phyloP scores from a whole-genome alignment of 2,329 filamentous ascomycete species.

The Penicillium sp. region DNA sequence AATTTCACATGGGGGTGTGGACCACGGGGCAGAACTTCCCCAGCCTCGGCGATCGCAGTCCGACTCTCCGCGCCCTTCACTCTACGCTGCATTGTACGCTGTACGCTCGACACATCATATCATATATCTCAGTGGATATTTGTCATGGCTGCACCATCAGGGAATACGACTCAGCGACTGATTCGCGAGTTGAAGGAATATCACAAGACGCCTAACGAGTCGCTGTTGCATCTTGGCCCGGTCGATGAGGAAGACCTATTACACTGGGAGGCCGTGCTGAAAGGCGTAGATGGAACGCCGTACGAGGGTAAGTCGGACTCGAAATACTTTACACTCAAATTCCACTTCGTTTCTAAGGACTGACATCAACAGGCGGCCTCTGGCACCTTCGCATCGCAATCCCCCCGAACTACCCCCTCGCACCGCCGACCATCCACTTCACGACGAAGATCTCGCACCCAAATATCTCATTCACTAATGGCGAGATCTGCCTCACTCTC shows the following conservation, averaged over 20 bases:
- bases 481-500: constrained; percentile 93
- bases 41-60: constrained; percentile 24
- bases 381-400: constrained; percentile 82
- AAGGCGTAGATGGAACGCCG: constrained; percentile 59
- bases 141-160: constrained; percentile 23
- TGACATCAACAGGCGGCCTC: constrained; percentile 60
- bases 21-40: constrained; percentile 15
- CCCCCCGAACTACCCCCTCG: constrained; percentile 75
- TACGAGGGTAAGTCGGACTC: constrained; percentile 55
- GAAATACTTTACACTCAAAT: not conserved
- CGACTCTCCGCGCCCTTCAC: not conserved
- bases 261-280: constrained; percentile 63
- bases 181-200: constrained; percentile 64
- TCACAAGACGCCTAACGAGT: constrained; percentile 57
- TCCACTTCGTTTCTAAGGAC: not conserved
- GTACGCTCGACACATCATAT: not conserved
- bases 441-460: constrained; percentile 83
- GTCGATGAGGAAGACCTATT: constrained; percentile 59
- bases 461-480: constrained; percentile 72
- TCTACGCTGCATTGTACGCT: not conserved
- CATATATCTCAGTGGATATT: not conserved
- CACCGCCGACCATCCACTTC: constrained; percentile 77
- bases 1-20: constrained; percentile 25
- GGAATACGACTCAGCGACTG: constrained; percentile 57
- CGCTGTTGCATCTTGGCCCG: constrained; percentile 59